Evolutionary conservation across 1,284 basidiomycete genomes (phyloP).

Genomic region (Ustilago trichophora): DNA sequence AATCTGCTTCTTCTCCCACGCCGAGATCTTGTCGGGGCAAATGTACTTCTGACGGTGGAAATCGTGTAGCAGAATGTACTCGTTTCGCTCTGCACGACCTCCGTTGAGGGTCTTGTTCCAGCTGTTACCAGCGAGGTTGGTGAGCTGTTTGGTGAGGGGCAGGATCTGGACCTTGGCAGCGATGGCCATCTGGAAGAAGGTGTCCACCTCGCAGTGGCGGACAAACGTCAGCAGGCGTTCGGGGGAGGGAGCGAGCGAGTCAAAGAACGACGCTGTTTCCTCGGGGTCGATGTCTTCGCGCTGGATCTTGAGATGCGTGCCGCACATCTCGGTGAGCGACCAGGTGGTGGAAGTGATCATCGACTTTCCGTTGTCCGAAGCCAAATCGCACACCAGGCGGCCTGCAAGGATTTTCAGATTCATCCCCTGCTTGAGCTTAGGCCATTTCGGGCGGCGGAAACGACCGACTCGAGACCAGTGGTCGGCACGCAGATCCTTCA

Average conservation of each 20-base stretch:
- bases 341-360: conserved; percentile 82
- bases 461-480: conserved; percentile 94
- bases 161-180: conserved; percentile 87
- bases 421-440: conserved; percentile 76
- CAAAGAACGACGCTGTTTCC: conserved; percentile 89
- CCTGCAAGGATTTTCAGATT: conserved; percentile 87
- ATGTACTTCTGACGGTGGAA: conserved; percentile 96
- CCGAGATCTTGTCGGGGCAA: conserved; percentile 91
- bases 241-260: conserved; percentile 80
- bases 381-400: conserved; percentile 87
- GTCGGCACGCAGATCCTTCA: conserved; percentile 77
- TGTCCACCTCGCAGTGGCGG: conserved; percentile 89
- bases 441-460: conserved; percentile 86
- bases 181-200: conserved; percentile 95
- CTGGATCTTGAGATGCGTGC: conserved; percentile 81
- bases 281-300: conserved; percentile 82
- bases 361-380: conserved; percentile 90
- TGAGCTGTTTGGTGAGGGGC: conserved; percentile 89
- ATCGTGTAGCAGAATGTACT: conserved; percentile 97
- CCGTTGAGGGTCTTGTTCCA: conserved; percentile 72
- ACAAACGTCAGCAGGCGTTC: conserved; percentile 86
- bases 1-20: conserved; percentile 69
- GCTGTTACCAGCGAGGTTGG: conserved; percentile 95
- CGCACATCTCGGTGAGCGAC: conserved; percentile 88
- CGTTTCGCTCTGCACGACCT: conserved; percentile 96